Base-by-base conservation (phyloP, 495 filamentous ascomycete species). In the Tirmania nivea region DNA sequence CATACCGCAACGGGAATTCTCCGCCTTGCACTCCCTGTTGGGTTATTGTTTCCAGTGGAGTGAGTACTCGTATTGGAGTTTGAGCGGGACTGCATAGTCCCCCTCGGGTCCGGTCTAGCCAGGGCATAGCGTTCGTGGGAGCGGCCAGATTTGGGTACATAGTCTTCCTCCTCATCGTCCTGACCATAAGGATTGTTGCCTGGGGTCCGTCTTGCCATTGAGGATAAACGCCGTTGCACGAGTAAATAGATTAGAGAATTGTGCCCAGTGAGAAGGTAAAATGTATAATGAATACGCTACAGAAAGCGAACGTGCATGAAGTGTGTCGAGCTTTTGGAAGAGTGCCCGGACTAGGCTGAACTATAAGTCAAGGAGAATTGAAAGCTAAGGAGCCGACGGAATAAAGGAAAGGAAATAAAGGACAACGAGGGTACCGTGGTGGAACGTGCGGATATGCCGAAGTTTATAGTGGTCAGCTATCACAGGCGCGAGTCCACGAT, bases 1-100 rank as follows among this genome's bases (percentile, higher is more conserved):
- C 62, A 55, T 56, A 64, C 62, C 58, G 62, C 62, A 45, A 64
- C 62, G 49, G 59, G 58, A 34, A 64, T 64, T 20, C 62, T 54
- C 10, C 62, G 58, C 34, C 62, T 51, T 49, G 62, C 61, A 51
- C 52, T 14, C 51, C 37, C 35, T 34, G 52, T 48, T 35, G 59
- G 35, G 37, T 37, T 31, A 48, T 52, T 16, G 34, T 8, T 7
- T 31, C 52, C 34, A 60, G 58, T 10, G 48, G 34, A 51, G 35
- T 21, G 25, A 1, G 25, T 31, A 31, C 7, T 31, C 25, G 25
- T 31, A 31, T 31, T 31, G 25, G 25, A 31, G 2, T 31, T 3
- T 20, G 58, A 49, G 42, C 51, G 35, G 49, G 50, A 31, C 50
- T 55, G 57, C 16, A 54, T 48, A 49, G 56, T 20, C 45, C 39